Conservation (phyloP, 768 basidiomycete genomes). For the Candolleomyces eurysporus region DNA sequence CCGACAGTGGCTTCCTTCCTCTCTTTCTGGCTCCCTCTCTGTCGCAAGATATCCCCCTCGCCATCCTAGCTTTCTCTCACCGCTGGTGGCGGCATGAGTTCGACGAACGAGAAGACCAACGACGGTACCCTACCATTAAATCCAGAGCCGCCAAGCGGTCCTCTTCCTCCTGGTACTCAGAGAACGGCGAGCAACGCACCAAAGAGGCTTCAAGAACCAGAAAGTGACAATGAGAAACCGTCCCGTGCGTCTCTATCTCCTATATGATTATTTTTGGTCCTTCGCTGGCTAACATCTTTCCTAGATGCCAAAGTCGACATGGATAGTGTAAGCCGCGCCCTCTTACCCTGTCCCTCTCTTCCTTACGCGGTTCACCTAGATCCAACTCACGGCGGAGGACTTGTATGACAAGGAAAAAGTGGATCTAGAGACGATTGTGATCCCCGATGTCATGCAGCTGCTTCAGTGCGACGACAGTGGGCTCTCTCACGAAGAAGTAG, state of each 20-base stretch:
- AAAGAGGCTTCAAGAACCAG: no score
- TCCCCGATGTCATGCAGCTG: constrained; percentile 95
- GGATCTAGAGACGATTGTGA: constrained; percentile 94
- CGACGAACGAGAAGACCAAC: no score
- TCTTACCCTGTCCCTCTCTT: no score
- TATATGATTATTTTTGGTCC: no score
- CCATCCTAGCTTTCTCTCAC: no score
- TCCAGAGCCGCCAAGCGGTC: no score
- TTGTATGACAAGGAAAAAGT: constrained; percentile 99
- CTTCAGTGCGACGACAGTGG: constrained; percentile 88
- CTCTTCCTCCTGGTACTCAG: no score
- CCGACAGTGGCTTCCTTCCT: not conserved
- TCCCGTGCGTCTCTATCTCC: constrained; percentile 65
- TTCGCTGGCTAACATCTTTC: constrained; percentile 14
- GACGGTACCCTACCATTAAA: no score
- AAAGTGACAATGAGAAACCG: constrained; percentile 53
- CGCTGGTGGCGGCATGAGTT: no score
- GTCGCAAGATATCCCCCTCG: not conserved
- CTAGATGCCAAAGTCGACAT: constrained; percentile 89
- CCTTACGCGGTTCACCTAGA: constrained; percentile 34
- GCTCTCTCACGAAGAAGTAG: constrained; percentile 71
- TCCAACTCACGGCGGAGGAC: constrained; percentile 90
- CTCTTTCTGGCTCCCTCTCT: not conserved
- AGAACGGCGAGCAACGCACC: no score
- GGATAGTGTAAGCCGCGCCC: constrained; percentile 53